These are phyloP conservation scores for Mycena olivaceomarginata DNA, from an alignment of 768 basidiomycete genomes.

Conservation along the genomic window DNA sequence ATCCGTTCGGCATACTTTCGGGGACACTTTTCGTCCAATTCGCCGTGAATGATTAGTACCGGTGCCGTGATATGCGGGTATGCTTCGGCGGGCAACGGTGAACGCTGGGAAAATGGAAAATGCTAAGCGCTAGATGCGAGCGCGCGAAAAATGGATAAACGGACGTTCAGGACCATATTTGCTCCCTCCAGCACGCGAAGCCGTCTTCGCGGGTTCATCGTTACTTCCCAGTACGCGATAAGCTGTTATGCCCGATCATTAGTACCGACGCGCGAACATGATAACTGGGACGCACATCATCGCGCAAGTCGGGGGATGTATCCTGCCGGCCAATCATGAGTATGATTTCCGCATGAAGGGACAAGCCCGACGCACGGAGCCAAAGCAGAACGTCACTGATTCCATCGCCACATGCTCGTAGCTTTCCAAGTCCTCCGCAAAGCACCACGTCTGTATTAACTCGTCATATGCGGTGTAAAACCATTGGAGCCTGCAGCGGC, in stretches of 20 bases:
- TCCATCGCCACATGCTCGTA: conserved; percentile 82
- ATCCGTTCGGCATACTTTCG: conserved; percentile 75
- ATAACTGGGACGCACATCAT: conserved; percentile 70
- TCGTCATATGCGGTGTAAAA: conserved; percentile 79
- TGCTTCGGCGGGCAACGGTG: conserved; percentile 67
- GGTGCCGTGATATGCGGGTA: conserved; percentile 76
- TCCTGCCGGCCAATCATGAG: conserved; percentile 53
- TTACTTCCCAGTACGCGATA: conserved; percentile 78
- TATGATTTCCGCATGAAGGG: conserved; percentile 10
- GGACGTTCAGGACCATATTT: conserved; percentile 77
- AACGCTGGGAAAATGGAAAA: conserved; percentile 65
- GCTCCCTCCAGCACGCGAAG: conserved; percentile 71
- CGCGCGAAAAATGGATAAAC: conserved; percentile 45
- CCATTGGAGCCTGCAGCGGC: conserved; percentile 69
- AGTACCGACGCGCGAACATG: background rate
- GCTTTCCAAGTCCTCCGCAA: conserved; percentile 78
- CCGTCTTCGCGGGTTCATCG: conserved; percentile 72
- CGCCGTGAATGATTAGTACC: conserved; percentile 83
- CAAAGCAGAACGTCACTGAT: conserved; percentile 71
- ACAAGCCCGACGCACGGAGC: conserved; percentile 65
- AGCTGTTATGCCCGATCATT: conserved; percentile 63
- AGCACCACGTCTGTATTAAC: conserved; percentile 77
- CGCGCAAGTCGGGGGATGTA: conserved; percentile 73
- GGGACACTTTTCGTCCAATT: conserved; percentile 72
- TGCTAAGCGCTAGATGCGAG: background rate